Evolutionary conservation across 148 eudicot genomes (phyloP), one percentile per base, ranked within the genome.

Genomic region (Rhododendron kiyosumense): DNA sequence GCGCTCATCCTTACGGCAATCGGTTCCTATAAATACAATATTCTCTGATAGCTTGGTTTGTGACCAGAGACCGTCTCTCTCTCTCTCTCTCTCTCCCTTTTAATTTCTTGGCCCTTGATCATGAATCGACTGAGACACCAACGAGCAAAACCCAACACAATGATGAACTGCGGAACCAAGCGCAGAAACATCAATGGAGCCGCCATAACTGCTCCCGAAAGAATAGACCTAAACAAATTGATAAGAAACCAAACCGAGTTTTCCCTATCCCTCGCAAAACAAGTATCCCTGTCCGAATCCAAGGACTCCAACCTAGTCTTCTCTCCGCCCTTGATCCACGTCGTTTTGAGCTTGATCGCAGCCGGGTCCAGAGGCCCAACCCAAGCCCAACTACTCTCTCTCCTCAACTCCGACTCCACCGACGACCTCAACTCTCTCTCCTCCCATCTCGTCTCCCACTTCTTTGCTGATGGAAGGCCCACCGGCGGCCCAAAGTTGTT

Each of bases 311-410:
- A 95, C 91, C 38, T 89, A 3, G 94, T 94, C 1, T 91, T 93
- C 89, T 97, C 96, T 6, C 99, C 98, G 0, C 90, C 91, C 0
- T 97, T 96, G 11, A 84, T 95, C 85, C 94, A 94, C 45, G 92
- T 93, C 4, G 90, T 93, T 3, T 87, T 97, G 41, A 86, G 93
- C 89, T 24, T 95, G 86, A 89, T 96, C 82, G 94, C 97, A 5
- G 84, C 97, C 83, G 99, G 98, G 1, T 93, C 98, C 48, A 63
- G 83, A 3, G 93, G 93, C 89, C 87, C 89, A 43, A 92, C 99
- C 77, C 96, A 85, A 0, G 92, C 88, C 77, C 94, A 97, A 87
- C 45, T 95, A 0, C 91, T 95, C 22, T 78, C 89, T 0, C 93
- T 92, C 74, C 94, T 97, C 83, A 89, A 90, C 28, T 87, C 96